A percentile compares a stretch with the other conserved stretches of the same genome.
Conservation (phyloP, 345 rosid genomes). For the Populus euphratica region DNA sequence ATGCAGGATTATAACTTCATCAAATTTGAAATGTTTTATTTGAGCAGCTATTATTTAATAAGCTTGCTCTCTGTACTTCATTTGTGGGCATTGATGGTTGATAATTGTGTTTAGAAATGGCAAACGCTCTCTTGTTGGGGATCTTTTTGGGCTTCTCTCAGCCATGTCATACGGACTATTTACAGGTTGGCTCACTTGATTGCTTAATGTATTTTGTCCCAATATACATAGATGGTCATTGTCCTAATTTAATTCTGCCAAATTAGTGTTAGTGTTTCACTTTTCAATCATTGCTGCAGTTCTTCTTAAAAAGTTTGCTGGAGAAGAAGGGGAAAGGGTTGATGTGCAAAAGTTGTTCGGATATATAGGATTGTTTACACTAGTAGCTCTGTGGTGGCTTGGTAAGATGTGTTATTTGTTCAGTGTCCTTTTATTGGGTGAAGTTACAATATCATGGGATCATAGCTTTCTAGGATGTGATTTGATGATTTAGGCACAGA, state of each 20-base stretch:
- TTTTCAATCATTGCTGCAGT: slow-evolving; percentile 48
- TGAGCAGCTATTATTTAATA: slow-evolving; percentile 1
- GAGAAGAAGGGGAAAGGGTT: slow-evolving; percentile 90
- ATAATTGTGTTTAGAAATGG: slow-evolving; percentile 73
- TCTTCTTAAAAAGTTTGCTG: slow-evolving; percentile 91
- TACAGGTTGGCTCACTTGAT: slow-evolving; percentile 52
- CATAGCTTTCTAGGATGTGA: background rate
- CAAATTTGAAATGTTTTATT: slow-evolving; percentile 24
- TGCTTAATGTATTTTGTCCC: background rate
- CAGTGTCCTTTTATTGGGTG: slow-evolving; percentile 6
- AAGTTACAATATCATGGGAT: background rate
- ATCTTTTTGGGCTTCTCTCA: slow-evolving; percentile 95
- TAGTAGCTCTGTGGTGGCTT: slow-evolving; percentile 99
- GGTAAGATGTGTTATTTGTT: slow-evolving; percentile 43
- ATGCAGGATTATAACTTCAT: slow-evolving; percentile 9
- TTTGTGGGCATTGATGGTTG: slow-evolving; percentile 40
- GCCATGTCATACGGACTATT: slow-evolving; percentile 91
- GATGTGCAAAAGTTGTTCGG: slow-evolving; percentile 98
- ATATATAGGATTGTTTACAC: slow-evolving; percentile 90
- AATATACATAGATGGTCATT: background rate
- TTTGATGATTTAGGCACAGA: background rate
- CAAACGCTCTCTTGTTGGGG: slow-evolving; percentile 82
- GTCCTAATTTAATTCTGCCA: background rate
- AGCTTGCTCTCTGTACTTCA: slow-evolving; percentile 26
- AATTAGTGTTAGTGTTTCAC: slow-evolving; percentile 5